Evolutionary conservation across 1,139 yeast genomes (phyloP).

Genomic region (Kodamaea sp.): DNA sequence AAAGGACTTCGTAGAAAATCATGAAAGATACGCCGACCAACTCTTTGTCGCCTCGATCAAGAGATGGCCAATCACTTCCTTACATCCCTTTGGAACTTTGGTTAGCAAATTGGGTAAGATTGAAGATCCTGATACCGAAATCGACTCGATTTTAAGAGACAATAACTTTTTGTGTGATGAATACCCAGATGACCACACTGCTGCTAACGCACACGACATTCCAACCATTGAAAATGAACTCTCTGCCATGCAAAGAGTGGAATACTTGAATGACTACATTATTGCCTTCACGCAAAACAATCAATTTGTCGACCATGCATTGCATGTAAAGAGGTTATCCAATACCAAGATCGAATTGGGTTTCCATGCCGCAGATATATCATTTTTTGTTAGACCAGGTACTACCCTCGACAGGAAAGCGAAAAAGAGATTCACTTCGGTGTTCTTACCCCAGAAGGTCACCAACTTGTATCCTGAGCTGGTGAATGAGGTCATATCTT

Average conservation of each 20-base stretch:
- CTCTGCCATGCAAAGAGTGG: slow-evolving; percentile 46
- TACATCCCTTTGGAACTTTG: slow-evolving; percentile 96
- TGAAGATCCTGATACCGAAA: slow-evolving; percentile 76
- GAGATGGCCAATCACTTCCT: slow-evolving; percentile 98
- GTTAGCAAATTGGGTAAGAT: slow-evolving; percentile 84
- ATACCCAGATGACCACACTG: slow-evolving; percentile 51
- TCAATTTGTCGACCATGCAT: slow-evolving; percentile 69
- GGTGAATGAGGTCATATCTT: slow-evolving; percentile 61
- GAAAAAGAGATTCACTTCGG: slow-evolving; percentile 87
- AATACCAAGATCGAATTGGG: slow-evolving; percentile 69
- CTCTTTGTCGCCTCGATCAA: slow-evolving; percentile 93
- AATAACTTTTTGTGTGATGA: slow-evolving; percentile 90
- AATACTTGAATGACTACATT: slow-evolving; percentile 62
- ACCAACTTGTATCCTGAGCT: slow-evolving; percentile 69
- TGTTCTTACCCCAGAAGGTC: slow-evolving; percentile 80
- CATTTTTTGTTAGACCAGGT: slow-evolving; percentile 69
- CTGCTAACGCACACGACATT: slow-evolving; percentile 36
- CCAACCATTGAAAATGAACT: slow-evolving; percentile 40
- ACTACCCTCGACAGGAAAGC: slow-evolving; percentile 85
- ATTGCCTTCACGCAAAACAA: slow-evolving; percentile 68
- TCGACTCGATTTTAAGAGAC: slow-evolving; percentile 88
- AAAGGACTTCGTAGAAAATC: slow-evolving; percentile 89
- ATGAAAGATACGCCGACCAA: slow-evolving; percentile 77
- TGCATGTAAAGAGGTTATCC: slow-evolving; percentile 66
- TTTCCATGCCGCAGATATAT: slow-evolving; percentile 79